These are phyloP conservation scores for Prunus mongolica DNA, from an alignment of 306 rosid species.

Conservation along the genomic window DNA sequence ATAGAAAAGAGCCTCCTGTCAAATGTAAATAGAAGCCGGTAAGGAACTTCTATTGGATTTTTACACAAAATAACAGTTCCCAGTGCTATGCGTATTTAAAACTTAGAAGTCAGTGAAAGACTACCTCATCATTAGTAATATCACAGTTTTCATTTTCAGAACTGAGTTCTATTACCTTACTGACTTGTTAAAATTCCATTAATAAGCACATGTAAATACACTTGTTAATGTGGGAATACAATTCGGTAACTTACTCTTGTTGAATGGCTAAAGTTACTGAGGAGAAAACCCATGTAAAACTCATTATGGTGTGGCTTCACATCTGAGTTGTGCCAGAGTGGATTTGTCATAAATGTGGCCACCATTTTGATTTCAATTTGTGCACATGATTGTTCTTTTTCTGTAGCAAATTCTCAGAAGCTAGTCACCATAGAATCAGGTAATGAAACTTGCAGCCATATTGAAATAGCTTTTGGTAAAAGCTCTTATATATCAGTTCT, in stretches of 20 bases:
- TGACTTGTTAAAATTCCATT: not conserved
- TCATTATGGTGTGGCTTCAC: not conserved
- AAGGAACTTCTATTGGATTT: slow-evolving; percentile 35
- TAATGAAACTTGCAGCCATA: slow-evolving; percentile 1
- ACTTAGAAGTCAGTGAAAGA: slow-evolving; percentile 8
- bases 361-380: not conserved
- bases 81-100: slow-evolving; percentile 17
- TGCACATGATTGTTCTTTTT: not conserved
- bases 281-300: not conserved
- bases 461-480: not conserved
- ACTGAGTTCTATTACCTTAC: not conserved
- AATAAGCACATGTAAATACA: too few species aligned
- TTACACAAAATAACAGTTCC: slow-evolving; percentile 22
- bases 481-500: not conserved
- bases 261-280: not conserved
- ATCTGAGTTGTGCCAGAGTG: not conserved
- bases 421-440: not conserved
- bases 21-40: slow-evolving; percentile 76
- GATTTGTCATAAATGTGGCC: not conserved
- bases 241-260: too few species aligned
- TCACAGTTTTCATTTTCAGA: not conserved
- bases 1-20: slow-evolving; percentile 39
- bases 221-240: too few species aligned
- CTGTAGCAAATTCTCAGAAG: not conserved
- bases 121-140: not conserved